phyloP scores from a whole-genome alignment of 805 yeast species.

The Wickerhamiella galacta region DNA sequence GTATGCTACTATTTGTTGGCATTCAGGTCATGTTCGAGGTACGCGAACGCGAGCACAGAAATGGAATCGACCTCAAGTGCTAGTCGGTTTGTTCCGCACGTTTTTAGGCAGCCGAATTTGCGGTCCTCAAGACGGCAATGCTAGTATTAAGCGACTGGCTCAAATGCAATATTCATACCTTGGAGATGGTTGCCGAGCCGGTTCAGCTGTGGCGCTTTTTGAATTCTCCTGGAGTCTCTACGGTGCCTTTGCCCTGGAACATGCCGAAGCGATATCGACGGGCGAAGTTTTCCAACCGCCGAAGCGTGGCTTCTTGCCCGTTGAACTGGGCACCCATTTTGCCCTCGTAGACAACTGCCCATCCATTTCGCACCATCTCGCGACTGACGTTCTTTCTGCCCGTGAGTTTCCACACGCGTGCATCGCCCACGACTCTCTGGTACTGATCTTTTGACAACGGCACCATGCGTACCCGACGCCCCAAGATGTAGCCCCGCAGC shows the following conservation, averaged over 20 bases:
- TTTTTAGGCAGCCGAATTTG: no score
- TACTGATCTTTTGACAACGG: conserved; percentile 81
- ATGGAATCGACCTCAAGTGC: conserved; percentile 71
- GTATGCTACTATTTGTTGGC: conserved; percentile 58
- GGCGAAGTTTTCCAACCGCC: conserved; percentile 44
- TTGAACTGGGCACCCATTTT: conserved; percentile 74
- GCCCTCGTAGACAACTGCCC: conserved; percentile 80
- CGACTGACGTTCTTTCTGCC: conserved; percentile 70
- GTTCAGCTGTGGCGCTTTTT: conserved; percentile 32
- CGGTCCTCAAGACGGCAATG: no score
- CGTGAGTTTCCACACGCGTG: conserved; percentile 39
- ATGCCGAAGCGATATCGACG: conserved; percentile 42
- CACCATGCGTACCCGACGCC: conserved; percentile 51
- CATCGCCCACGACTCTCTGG: conserved; percentile 71
- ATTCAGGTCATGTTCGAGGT: conserved; percentile 89
- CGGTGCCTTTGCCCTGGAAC: conserved; percentile 36
- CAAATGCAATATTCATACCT: no score
- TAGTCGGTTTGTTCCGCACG: conserved; percentile 21
- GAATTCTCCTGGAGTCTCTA: conserved; percentile 65
- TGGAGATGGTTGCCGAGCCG: no score
- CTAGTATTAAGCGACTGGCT: no score
- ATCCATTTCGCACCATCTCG: conserved; percentile 70
- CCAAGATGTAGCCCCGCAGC: conserved; percentile 50
- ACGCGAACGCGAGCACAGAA: conserved; percentile 69
- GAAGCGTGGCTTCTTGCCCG: conserved; percentile 45